Percentiles rank a stretch among this genome's conserved stretches.
These are phyloP conservation scores for Pancytospora epiphaga DNA, from an alignment of 371 early-diverging fungal genomes.

Conservation along the genomic window DNA sequence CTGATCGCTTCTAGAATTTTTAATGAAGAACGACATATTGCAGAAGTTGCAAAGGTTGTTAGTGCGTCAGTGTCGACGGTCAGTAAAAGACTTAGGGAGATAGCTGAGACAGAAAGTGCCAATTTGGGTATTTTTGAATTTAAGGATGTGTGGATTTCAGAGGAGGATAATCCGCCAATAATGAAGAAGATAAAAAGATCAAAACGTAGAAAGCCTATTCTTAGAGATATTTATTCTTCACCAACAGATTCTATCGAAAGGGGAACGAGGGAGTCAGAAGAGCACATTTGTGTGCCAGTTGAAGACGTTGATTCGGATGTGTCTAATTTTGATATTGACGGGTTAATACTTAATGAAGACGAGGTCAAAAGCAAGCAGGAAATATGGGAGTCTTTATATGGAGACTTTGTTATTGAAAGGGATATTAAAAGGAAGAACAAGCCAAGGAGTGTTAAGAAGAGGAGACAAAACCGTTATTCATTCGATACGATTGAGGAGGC, in stretches of 20 bases:
- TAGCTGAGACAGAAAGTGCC: constrained; percentile 73
- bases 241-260: neutral
- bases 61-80: constrained; percentile 82
- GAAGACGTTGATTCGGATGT: constrained; percentile 24
- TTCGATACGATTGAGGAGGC: constrained; percentile 54
- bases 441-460: constrained; percentile 19
- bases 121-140: constrained; percentile 76
- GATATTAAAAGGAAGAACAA: constrained; percentile 31
- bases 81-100: constrained; percentile 73
- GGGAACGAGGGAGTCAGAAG: constrained; percentile 5
- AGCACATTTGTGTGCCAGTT: neutral
- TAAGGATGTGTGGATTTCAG: constrained; percentile 73
- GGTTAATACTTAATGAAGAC: constrained; percentile 44
- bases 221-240: neutral
- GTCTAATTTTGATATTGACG: constrained; percentile 26
- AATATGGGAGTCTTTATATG: constrained; percentile 60
- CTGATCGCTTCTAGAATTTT: constrained; percentile 85
- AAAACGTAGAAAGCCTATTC: constrained; percentile 4
- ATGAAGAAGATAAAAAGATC: constrained; percentile 56
- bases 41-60: constrained; percentile 78
- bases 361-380: constrained; percentile 48
- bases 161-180: constrained; percentile 73
- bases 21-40: constrained; percentile 71
- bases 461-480: constrained; percentile 38
- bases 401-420: constrained; percentile 52